Evolutionary conservation across 2,329 filamentous ascomycete genomes (phyloP), one percentile per base, ranked within the genome.

Genomic region (Ceratocystis harringtonii): DNA sequence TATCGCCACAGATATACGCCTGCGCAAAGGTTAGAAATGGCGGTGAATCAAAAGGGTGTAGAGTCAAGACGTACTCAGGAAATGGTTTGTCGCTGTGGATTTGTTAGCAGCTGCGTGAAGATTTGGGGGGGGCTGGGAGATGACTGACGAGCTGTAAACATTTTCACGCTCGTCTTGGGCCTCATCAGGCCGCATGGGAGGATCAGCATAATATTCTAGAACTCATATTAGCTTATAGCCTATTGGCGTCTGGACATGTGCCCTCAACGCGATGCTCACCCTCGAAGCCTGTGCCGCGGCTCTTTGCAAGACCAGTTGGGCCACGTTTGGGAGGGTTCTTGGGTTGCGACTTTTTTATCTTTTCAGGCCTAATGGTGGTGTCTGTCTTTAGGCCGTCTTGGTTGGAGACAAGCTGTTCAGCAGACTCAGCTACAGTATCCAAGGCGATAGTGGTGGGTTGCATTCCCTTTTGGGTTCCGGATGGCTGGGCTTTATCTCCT

Each of bases 141-240:
- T 8, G 22, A 65, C 84, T 73, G 77, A 88, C 78, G 76, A 73
- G 69, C 83, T 73, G 72, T 96, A 99, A 28, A 94, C 76, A 12
- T 81, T 78, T 22, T 80, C 71, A 50, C 71, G 76, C 71, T 95
- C 89, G 62, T 87, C 80, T 2, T 80, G 75, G 61, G 83, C 80
- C 71, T 95, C 85, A 0, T 79, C 79, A 0, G 86, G 84, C 0
- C 87, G 92, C 68, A 95, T 76, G 0, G 91, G 91, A 0, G 86
- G 80, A 73, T 97, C 92, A 12, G 88, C 85, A 72, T 84, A 94
- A 73, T 84, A 90, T 68, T 91, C 86, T 82, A 66, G 25, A 22
- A 45, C 15, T 8, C 15, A 7, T 19, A 36, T 17, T 61, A 60
- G 62, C 15, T 30, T 12, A 5, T 43, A 17, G 5, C 58, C 15